Percentiles rank a stretch among this genome's conserved stretches.
These are phyloP conservation scores for Boletus subparvulus DNA, from an alignment of 768 basidiomycete genomes.

Conservation along the genomic window DNA sequence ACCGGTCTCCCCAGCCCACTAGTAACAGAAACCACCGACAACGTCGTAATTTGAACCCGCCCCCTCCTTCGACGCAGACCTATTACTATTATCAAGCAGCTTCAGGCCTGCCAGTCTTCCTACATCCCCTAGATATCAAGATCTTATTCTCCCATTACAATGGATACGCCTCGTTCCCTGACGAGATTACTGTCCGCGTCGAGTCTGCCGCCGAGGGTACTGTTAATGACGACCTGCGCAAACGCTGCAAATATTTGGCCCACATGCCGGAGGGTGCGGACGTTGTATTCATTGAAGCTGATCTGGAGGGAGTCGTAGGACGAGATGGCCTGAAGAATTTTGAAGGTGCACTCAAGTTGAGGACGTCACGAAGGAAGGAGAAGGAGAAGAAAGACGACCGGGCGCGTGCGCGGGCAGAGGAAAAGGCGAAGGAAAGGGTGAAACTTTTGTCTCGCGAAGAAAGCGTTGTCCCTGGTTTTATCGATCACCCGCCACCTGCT, in stretches of 20 bases:
- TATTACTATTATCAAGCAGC: constrained; percentile 97
- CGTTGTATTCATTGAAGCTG: constrained; percentile 90
- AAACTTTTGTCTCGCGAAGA: constrained; percentile 32
- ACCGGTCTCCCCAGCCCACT: constrained; percentile 6
- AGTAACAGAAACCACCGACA: constrained; percentile 51
- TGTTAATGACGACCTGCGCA: constrained; percentile 90
- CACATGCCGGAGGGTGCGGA: constrained; percentile 92
- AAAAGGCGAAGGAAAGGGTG: constrained; percentile 60
- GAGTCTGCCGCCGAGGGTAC: constrained; percentile 73
- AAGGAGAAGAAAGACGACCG: constrained; percentile 85
- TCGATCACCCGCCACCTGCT: constrained; percentile 5
- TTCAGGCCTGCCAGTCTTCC: constrained; percentile 86
- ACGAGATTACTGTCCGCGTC: constrained; percentile 75
- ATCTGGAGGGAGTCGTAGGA: constrained; percentile 77
- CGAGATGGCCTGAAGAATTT: constrained; percentile 75
- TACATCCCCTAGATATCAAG: constrained; percentile 94
- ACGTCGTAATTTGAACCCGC: constrained; percentile 80
- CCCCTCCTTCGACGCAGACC: constrained; percentile 82
- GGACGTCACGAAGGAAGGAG: constrained; percentile 73
- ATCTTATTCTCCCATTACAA: constrained; percentile 84
- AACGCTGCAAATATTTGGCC: constrained; percentile 92
- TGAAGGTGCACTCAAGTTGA: constrained; percentile 75
- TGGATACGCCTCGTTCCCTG: constrained; percentile 81
- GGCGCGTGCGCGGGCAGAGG: constrained; percentile 76
- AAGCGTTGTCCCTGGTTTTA: constrained; percentile 2